These are phyloP conservation scores for Aspergillus pseudonomiae DNA, from an alignment of 2,329 filamentous ascomycete species.

Conservation along the genomic window DNA sequence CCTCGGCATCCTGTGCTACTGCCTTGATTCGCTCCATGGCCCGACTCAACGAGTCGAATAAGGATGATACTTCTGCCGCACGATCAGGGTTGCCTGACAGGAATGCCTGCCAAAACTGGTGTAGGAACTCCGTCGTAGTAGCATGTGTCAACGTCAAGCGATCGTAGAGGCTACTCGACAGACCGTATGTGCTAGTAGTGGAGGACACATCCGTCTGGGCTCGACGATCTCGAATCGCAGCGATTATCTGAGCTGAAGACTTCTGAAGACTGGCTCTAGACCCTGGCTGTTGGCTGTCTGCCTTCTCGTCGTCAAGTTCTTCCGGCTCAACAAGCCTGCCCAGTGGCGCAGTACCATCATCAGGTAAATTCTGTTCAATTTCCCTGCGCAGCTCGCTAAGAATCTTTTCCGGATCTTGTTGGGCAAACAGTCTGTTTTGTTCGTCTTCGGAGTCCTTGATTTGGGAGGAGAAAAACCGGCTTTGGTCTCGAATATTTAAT, in stretches of 20 bases:
- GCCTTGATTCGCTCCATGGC: constrained; percentile 78
- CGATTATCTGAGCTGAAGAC: constrained; percentile 60
- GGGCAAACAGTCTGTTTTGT: constrained; percentile 62
- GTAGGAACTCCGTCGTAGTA: constrained; percentile 92
- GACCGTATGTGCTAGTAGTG: constrained; percentile 46
- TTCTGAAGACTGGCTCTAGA: constrained; percentile 67
- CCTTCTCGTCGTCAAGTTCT: constrained; percentile 56
- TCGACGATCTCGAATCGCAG: constrained; percentile 62
- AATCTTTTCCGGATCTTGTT: constrained; percentile 71
- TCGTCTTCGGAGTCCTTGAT: constrained; percentile 44
- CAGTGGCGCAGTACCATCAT: constrained; percentile 68
- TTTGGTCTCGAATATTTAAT: constrained; percentile 86
- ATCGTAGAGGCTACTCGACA: constrained; percentile 59
- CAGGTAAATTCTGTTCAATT: constrained; percentile 48
- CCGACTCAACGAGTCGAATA: constrained; percentile 78
- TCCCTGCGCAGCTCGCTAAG: constrained; percentile 66
- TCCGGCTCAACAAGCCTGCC: constrained; percentile 62
- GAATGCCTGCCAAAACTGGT: constrained; percentile 94
- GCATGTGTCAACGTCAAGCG: constrained; percentile 77
- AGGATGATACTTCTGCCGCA: constrained; percentile 76
- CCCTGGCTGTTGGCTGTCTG: constrained; percentile 63
- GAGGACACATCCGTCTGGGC: constrained; percentile 42
- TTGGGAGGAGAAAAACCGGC: constrained; percentile 73
- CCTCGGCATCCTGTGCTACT: constrained; percentile 79
- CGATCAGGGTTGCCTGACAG: constrained; percentile 83